Conservation (phyloP, 2,329 filamentous ascomycete genomes). For the Fusarium duplospermum region DNA sequence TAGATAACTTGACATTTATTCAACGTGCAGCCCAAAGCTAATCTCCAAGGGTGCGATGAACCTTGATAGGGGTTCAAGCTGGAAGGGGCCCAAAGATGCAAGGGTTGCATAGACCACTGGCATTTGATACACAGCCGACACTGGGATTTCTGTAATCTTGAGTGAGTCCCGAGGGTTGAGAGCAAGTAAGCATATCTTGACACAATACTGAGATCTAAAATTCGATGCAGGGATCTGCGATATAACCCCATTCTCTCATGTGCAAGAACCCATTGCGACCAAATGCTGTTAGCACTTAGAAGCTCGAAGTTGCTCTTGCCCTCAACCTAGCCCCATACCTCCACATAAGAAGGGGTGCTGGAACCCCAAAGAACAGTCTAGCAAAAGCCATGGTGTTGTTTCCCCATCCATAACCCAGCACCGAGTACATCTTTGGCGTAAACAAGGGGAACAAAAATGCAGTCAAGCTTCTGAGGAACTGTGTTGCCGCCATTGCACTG, state of each 20-base stretch:
- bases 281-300: background rate
- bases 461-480: slow-evolving; percentile 58
- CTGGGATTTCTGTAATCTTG: background rate
- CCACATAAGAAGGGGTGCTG: slow-evolving; percentile 55
- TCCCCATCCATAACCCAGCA: slow-evolving; percentile 53
- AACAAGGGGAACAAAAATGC: slow-evolving; percentile 64
- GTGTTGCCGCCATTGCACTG: slow-evolving; percentile 59
- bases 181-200: background rate
- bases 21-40: background rate
- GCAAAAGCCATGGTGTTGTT: slow-evolving; percentile 54
- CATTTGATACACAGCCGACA: background rate
- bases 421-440: slow-evolving; percentile 53
- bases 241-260: background rate
- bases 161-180: background rate
- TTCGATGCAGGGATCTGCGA: background rate
- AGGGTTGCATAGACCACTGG: background rate
- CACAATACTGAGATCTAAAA: background rate
- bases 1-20: background rate
- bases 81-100: background rate
- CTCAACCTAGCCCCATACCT: slow-evolving; percentile 52
- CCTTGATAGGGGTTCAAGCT: background rate
- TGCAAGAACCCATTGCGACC: background rate
- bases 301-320: slow-evolving; percentile 13
- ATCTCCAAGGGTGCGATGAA: background rate
- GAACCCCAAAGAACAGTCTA: slow-evolving; percentile 50